These are phyloP conservation scores for Epichloe hybrida DNA, from an alignment of 2,329 filamentous ascomycete genomes.

Conservation along the genomic window DNA sequence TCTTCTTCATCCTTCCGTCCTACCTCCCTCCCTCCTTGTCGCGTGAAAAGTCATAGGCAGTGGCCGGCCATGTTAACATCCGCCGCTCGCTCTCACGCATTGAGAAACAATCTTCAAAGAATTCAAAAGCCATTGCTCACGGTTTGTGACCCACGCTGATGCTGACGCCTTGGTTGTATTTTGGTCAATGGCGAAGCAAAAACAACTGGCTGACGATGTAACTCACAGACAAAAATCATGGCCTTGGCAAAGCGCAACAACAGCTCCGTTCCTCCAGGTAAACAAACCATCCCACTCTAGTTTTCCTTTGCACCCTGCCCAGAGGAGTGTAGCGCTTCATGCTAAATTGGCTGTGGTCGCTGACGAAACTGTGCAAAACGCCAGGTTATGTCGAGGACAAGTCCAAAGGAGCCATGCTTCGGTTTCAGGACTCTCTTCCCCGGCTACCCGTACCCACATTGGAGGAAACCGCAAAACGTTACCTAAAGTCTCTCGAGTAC, in stretches of 20 bases:
- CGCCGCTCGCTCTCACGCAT: conserved; percentile 18
- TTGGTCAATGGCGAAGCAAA: background rate
- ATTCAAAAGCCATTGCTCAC: conserved; percentile 11
- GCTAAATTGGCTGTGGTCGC: background rate
- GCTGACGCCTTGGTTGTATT: background rate
- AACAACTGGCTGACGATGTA: background rate
- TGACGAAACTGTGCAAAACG: background rate
- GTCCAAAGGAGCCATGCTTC: conserved; percentile 67
- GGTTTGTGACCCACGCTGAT: background rate
- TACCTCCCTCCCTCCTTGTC: background rate
- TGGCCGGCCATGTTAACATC: conserved; percentile 22
- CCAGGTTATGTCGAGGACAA: conserved; percentile 70
- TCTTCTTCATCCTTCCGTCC: background rate
- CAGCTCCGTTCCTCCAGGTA: conserved; percentile 43
- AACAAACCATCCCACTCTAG: background rate
- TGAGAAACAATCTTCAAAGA: conserved; percentile 22
- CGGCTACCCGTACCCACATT: conserved; percentile 67
- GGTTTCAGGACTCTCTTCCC: conserved; percentile 77
- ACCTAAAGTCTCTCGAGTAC: conserved; percentile 69
- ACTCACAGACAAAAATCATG: conserved; percentile 27
- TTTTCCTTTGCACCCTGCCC: background rate
- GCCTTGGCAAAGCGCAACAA: conserved; percentile 39
- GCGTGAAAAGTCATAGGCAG: conserved; percentile 1
- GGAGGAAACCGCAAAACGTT: conserved; percentile 67
- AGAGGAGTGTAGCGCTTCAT: background rate